Conservation (phyloP, 2,329 filamentous ascomycete genomes). For the Cladosporium sp. region DNA sequence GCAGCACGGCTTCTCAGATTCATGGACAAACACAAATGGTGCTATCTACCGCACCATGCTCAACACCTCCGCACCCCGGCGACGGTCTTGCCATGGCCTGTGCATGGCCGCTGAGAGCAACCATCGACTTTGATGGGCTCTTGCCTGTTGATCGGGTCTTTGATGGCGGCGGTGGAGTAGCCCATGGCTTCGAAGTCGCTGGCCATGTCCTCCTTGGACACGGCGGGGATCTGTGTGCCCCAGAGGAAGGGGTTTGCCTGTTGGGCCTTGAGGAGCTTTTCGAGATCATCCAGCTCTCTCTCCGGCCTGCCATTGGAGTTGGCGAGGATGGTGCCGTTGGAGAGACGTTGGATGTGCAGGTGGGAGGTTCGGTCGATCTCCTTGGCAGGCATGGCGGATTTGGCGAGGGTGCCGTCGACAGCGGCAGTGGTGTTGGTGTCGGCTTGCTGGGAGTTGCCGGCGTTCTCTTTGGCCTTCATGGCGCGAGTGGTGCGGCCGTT, state of each 20-base stretch:
- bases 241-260: background rate
- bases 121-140: slow-evolving; percentile 6
- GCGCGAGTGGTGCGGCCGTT: background rate
- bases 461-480: background rate
- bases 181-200: slow-evolving; percentile 19
- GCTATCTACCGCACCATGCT: background rate
- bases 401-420: background rate
- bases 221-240: background rate
- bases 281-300: background rate
- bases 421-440: background rate
- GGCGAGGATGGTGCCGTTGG: slow-evolving; percentile 19
- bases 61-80: background rate
- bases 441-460: background rate
- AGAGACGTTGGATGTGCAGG: slow-evolving; percentile 18
- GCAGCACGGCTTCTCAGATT: background rate
- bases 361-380: slow-evolving; percentile 15
- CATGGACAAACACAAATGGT: background rate
- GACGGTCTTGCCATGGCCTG: background rate
- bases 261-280: background rate
- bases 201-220: slow-evolving; percentile 2
- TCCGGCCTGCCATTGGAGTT: background rate
- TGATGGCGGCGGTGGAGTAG: background rate
- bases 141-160: background rate
- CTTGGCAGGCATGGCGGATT: background rate
- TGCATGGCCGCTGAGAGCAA: background rate